A percentile compares a stretch with the other conserved stretches of the same genome.
Evolutionary conservation across 2,329 filamentous ascomycete genomes (phyloP).

Genomic region (Ophiostoma ulmi): DNA sequence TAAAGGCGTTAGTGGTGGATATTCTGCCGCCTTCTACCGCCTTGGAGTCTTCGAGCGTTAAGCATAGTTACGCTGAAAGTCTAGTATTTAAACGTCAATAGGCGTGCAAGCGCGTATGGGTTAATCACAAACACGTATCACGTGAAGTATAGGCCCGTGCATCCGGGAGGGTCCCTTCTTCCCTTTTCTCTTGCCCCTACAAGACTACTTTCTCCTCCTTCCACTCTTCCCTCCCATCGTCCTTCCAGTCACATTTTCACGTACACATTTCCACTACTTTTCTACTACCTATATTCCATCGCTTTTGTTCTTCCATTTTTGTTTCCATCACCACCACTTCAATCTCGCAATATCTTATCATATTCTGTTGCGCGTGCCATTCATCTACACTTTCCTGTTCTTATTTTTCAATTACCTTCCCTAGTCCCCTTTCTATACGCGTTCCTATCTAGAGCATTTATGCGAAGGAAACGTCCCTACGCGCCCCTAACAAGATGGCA

Average conservation of each 20-base stretch:
- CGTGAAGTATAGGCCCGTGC: constrained; percentile 13
- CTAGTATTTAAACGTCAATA: constrained; percentile 4
- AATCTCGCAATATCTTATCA: not conserved
- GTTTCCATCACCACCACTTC: constrained; percentile 4
- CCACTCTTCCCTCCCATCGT: constrained; percentile 13
- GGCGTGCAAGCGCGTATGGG: not conserved
- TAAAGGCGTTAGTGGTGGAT: constrained; percentile 4
- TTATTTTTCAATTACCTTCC: not conserved
- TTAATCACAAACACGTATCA: constrained; percentile 5
- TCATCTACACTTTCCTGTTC: not conserved
- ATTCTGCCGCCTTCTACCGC: constrained; percentile 7
- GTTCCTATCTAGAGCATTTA: constrained; percentile 18
- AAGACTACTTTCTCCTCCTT: constrained; percentile 11
- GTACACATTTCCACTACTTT: not conserved
- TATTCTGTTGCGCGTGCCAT: not conserved
- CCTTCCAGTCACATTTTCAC: constrained; percentile 26
- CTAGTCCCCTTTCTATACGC: not conserved
- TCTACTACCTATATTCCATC: not conserved
- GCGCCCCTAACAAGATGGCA: constrained; percentile 38
- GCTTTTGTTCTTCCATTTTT: constrained; percentile 8
- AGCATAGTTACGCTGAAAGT: not conserved
- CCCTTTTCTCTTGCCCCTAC: constrained; percentile 5
- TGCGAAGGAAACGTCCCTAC: constrained; percentile 26
- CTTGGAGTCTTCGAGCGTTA: not conserved
- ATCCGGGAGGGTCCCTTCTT: constrained; percentile 3